Percentiles rank a stretch among this genome's conserved stretches.
phyloP scores from a whole-genome alignment of 2,329 filamentous ascomycete species.

The Ophiocordyceps unilateralis region DNA sequence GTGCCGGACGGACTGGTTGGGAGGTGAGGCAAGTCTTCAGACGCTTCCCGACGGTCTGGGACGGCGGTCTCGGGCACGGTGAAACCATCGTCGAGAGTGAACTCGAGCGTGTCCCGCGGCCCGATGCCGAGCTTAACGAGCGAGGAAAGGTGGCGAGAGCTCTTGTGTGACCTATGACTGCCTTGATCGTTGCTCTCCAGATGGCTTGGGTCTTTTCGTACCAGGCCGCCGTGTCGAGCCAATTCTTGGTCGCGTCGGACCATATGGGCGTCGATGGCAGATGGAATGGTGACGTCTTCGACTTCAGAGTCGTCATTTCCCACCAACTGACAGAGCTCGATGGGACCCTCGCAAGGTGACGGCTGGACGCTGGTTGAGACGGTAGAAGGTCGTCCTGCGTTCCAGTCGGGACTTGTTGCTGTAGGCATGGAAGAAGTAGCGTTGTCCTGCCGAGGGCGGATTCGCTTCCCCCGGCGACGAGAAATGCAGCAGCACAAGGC shows the following conservation, averaged over 20 bases:
- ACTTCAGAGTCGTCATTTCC: conserved; percentile 22
- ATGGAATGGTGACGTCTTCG: conserved; percentile 13
- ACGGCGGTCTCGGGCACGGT: background rate
- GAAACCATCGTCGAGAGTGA: conserved; percentile 10
- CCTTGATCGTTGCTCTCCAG: conserved; percentile 10
- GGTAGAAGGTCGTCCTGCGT: background rate
- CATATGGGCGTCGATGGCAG: conserved; percentile 23
- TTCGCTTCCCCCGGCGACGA: conserved; percentile 1
- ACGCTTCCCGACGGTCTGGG: background rate
- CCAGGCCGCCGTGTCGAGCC: conserved; percentile 35
- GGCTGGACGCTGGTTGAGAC: background rate
- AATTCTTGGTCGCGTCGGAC: conserved; percentile 32
- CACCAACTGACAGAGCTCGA: conserved; percentile 15
- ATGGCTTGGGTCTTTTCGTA: background rate
- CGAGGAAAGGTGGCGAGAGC: conserved; percentile 9
- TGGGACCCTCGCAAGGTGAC: conserved; percentile 5
- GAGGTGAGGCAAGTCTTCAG: background rate
- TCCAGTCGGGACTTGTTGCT: background rate
- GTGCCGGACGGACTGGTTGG: conserved; percentile 1
- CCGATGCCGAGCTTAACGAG: conserved; percentile 18
- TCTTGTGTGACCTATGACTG: conserved; percentile 11
- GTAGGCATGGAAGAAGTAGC: background rate
- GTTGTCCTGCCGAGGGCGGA: background rate
- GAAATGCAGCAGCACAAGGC: conserved; percentile 10
- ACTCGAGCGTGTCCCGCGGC: conserved; percentile 32